A percentile compares a stretch with the other conserved stretches of the same genome.
phyloP scores from a whole-genome alignment of 75 land plant species.

The Sequoia sempervirens region DNA sequence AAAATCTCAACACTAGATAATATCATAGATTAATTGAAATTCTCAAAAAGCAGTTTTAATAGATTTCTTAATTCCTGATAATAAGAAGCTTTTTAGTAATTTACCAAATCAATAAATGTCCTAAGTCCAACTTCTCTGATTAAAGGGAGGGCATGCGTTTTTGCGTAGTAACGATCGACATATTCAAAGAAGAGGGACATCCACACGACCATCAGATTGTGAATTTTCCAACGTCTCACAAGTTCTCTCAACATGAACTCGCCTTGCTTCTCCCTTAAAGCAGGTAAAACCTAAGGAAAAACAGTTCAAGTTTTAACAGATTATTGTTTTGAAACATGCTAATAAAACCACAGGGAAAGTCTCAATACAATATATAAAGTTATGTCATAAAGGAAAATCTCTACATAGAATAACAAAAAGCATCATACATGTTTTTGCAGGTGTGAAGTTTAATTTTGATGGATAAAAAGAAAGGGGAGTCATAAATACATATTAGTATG shows the following conservation, averaged over 20 bases:
- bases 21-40: too few relatives aligned
- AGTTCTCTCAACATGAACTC: constrained; percentile 87
- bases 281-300: constrained; percentile 64
- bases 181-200: constrained; percentile 82
- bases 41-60: background rate
- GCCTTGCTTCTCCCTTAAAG: constrained; percentile 76
- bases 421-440: too few relatives aligned
- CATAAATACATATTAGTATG: too few relatives aligned
- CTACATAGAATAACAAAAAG: too few relatives aligned
- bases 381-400: too few relatives aligned
- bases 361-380: constrained; percentile 35
- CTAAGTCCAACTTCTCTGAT: constrained; percentile 78
- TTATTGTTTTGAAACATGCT: too few relatives aligned
- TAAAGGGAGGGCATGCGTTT: constrained; percentile 66
- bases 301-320: background rate
- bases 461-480: too few relatives aligned
- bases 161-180: constrained; percentile 79
- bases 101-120: constrained; percentile 70
- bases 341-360: background rate
- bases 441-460: too few relatives aligned
- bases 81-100: background rate
- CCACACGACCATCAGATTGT: constrained; percentile 90
- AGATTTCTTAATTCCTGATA: background rate
- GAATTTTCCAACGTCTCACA: constrained; percentile 75
- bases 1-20: too few relatives aligned